Base-by-base conservation (phyloP, 1,284 basidiomycete genomes). In the Ceratobasidium sp. region DNA sequence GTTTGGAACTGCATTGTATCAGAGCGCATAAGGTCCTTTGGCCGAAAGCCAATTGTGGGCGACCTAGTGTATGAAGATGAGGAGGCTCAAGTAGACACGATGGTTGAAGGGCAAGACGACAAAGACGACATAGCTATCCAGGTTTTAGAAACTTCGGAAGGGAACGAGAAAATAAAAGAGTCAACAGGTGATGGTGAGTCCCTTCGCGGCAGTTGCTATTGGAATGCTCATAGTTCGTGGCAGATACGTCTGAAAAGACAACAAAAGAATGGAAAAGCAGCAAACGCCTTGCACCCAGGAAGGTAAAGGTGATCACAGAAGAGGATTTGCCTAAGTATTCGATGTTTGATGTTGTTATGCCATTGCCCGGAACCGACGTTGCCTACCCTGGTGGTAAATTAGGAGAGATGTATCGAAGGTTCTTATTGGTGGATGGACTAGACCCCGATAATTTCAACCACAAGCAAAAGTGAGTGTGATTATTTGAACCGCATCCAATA, bases 1-100 rank as follows among this genome's bases (percentile, higher is more conserved):
- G 90, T 99, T 34, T 99, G 97, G 97, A 99, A 99, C 81, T 88
- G 93, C 53, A 89, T 98, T 71, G 93, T 96, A 26, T 97, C 96
- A 14, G 94, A 97, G 80, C 89, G 97, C 16, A 90, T 98, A 77
- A 88, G 88, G 75, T 84, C 85, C 53, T 89, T 92, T 78, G 96
- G 96, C 0, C 88, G 90, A 14, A 86, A 87, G 73, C 89, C 94
- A 0, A 85, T 96, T 32, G 87, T 88, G 9, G 97, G 97, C 0
- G 97, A 99, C 79, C 84, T 98, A 14, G 92, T 97, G 6, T 91
- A 88, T 74, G 90, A 91, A 52, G 82, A 82, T 30, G 78, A 79
- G 30, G 76, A 76, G 30, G 53, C 58, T 32, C 32, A 72, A 46
- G 52, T 30, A 14, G 52, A 4, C n/a, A 34, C 28, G 14, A 12